Percentiles rank a stretch among this genome's conserved stretches.
These are phyloP conservation scores for Talaromyces rugulosus DNA, from an alignment of 2,329 filamentous ascomycete genomes.

Conservation along the genomic window DNA sequence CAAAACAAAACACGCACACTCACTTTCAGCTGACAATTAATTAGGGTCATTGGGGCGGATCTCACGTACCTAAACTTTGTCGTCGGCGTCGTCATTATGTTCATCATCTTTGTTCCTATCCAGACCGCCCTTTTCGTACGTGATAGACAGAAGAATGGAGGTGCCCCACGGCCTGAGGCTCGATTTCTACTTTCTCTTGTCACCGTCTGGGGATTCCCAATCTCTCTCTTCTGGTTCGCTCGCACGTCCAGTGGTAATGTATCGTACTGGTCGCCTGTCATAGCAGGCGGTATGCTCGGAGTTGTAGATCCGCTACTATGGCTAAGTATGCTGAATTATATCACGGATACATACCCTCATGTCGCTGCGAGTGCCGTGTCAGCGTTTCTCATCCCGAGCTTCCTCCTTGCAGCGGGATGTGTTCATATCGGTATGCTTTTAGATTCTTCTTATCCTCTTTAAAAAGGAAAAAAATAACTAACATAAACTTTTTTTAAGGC, in stretches of 20 bases:
- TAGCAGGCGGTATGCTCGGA: slow-evolving; percentile 37
- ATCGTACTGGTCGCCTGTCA: slow-evolving; percentile 39
- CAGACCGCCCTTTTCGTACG: slow-evolving; percentile 40
- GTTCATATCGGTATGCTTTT: slow-evolving; percentile 35
- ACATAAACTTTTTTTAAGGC: not conserved
- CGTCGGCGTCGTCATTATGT: slow-evolving; percentile 29
- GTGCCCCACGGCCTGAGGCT: slow-evolving; percentile 36
- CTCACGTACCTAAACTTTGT: slow-evolving; percentile 9
- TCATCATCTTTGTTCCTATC: slow-evolving; percentile 40
- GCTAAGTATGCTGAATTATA: slow-evolving; percentile 43
- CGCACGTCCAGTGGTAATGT: slow-evolving; percentile 39
- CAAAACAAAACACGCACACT: not conserved
- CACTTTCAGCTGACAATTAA: slow-evolving; percentile 24
- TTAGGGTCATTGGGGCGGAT: slow-evolving; percentile 39
- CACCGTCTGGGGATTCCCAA: slow-evolving; percentile 41
- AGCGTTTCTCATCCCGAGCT: slow-evolving; percentile 43
- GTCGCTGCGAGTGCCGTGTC: slow-evolving; percentile 40
- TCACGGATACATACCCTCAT: slow-evolving; percentile 41
- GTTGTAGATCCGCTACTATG: slow-evolving; percentile 42
- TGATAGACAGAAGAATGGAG: slow-evolving; percentile 34
- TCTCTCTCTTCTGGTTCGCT: slow-evolving; percentile 41
- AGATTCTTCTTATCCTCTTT: not conserved
- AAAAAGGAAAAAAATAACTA: not conserved
- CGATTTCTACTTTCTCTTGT: slow-evolving; percentile 40
- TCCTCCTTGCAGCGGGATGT: slow-evolving; percentile 37